Conservation (phyloP, 768 basidiomycete genomes). For the Nevesoporus exiguus region DNA sequence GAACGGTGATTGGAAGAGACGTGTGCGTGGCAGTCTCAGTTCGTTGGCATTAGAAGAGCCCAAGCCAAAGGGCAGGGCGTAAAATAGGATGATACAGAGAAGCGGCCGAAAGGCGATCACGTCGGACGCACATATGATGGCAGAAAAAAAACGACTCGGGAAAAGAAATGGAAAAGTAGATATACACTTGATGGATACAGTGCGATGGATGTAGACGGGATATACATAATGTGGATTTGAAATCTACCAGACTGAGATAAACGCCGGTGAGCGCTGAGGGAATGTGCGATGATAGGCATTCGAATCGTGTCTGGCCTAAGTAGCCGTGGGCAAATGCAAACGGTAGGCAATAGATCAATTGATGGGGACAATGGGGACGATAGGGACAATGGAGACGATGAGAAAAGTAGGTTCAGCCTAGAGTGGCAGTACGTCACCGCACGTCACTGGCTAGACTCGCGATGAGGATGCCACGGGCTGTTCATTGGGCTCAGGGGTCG, state of each 20-base stretch:
- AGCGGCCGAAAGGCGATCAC: background rate
- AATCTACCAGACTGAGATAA: background rate
- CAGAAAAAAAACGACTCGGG: background rate
- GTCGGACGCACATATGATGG: background rate
- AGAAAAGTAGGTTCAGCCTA: background rate
- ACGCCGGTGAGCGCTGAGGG: background rate
- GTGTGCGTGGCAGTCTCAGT: background rate
- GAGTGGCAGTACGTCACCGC: background rate
- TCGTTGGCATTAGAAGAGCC: too few relatives aligned
- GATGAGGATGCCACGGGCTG: conserved; percentile 12
- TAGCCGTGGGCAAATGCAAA: background rate
- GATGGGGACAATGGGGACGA: background rate
- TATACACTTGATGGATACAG: background rate
- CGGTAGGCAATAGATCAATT: too few relatives aligned
- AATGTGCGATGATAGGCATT: background rate
- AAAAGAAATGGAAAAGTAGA: background rate
- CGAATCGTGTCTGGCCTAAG: background rate
- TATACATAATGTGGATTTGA: too few relatives aligned
- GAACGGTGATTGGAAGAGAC: background rate
- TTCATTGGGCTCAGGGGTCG: background rate
- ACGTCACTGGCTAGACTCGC: background rate
- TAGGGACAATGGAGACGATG: background rate
- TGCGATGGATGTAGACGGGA: background rate
- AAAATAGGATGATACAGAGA: too few relatives aligned
- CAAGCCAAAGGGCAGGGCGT: too few relatives aligned